Base-by-base conservation (phyloP, 495 filamentous ascomycete genomes). In the Xylaria castorea region DNA sequence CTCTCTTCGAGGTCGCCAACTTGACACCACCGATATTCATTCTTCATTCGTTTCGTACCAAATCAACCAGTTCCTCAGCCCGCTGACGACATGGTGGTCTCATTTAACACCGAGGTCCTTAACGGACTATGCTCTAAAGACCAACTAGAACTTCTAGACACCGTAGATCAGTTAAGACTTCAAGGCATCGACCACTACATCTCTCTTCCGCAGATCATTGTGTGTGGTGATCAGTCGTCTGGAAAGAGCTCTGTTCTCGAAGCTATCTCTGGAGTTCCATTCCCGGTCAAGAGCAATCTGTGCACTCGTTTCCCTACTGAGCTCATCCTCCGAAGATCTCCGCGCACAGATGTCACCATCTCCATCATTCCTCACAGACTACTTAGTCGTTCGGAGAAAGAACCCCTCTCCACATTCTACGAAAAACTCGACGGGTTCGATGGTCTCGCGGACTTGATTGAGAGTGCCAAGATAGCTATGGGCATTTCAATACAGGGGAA, bases 221-320 rank as follows among this genome's bases (percentile, higher is more conserved):
- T 93, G 1, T 90, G 86, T 69, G 89, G 90, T 0, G 86, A 91
- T 78, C 87, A 91, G 70, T 91, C 87, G 1, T 84, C 85, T 30
- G 89, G 89, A 2, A 92, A 91, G 74, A 90, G 88, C 77, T 92
- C 91, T 2, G 90, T 93, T 3, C 84, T 93, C 0, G 90, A 92
- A 71, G 91, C 89, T 14, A 88, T 93, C 36, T 89, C 89, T 5
- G 86, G 88, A 32, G 83, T 92, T 7, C 80, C 84, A 2, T 92
- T 93, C 71, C 88, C 89, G 0, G 77, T 77, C 7, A 85, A 84
- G 57, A 82, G 81, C 55, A 86, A 79, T 58, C 75, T 89, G 1
- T 92, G 91, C 77, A 92, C 91, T 0, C 83, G 89, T 0, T 92
- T 91, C 61, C 86, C 89, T 0, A 92, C 89, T 0, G 89, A 92